A percentile compares a stretch with the other conserved stretches of the same genome.
phyloP scores from a whole-genome alignment of 441 rosid species.

The Populus hybrid region DNA sequence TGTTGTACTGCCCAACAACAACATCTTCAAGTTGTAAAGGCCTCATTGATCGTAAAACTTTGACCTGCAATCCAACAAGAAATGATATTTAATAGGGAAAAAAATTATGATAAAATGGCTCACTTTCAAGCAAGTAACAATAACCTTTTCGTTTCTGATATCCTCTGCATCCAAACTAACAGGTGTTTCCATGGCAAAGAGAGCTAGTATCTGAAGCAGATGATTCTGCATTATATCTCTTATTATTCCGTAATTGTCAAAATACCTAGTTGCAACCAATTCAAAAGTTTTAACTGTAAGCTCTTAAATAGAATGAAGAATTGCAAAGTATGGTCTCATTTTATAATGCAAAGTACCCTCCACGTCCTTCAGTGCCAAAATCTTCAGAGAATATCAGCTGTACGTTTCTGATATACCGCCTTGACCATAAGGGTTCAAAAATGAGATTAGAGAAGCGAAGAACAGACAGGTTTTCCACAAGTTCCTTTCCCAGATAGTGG shows the following conservation, averaged over 20 bases:
- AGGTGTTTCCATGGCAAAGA: too few species aligned
- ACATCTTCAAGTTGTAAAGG: conserved; percentile 71
- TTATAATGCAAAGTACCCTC: conserved; percentile 59
- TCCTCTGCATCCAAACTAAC: too few species aligned
- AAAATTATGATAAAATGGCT: neutral
- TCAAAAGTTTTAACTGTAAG: too few species aligned
- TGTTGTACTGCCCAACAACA: conserved; percentile 51
- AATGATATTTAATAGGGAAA: conserved; percentile 1
- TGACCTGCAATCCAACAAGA: conserved; percentile 49
- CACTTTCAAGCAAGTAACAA: neutral
- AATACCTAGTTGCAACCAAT: too few species aligned
- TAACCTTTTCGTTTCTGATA: too few species aligned
- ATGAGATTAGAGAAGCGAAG: conserved; percentile 95
- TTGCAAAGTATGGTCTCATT: neutral
- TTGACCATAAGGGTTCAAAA: conserved; percentile 92
- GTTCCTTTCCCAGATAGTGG: conserved; percentile 96
- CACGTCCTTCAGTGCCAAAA: conserved; percentile 98
- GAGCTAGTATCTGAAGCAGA: too few species aligned
- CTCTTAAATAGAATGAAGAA: too few species aligned
- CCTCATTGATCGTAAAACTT: conserved; percentile 94
- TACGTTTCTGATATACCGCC: conserved; percentile 86
- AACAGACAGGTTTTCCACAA: conserved; percentile 91
- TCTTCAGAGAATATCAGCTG: conserved; percentile 94
- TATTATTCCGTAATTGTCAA: too few species aligned
- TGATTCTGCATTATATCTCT: too few species aligned